Evolutionary conservation across 306 rosid genomes (phyloP).

Genomic region (Vigna radiata): DNA sequence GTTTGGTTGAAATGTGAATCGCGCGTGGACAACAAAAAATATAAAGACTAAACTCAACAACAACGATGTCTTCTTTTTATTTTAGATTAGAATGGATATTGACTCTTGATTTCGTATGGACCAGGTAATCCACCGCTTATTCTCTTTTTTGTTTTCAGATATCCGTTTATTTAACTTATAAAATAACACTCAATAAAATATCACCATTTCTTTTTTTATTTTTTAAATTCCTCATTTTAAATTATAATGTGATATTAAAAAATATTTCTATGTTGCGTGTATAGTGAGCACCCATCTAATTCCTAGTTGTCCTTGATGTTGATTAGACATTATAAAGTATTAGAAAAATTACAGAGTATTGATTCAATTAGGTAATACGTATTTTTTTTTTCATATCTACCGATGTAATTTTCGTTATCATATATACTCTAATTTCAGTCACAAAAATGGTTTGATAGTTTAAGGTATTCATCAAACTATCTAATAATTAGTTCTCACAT

Average conservation of each 20-base stretch:
- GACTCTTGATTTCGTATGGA: slow-evolving; percentile 23
- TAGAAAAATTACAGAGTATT: no score
- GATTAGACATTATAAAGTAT: no score
- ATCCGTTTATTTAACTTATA: no score
- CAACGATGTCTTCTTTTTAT: not conserved
- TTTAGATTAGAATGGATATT: not conserved
- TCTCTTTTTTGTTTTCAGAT: not conserved
- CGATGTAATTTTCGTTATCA: no score
- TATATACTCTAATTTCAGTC: no score
- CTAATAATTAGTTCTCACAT: no score
- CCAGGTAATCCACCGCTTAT: not conserved
- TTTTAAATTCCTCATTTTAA: not conserved
- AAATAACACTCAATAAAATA: no score
- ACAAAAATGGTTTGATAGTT: no score
- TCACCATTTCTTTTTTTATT: no score
- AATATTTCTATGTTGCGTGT: not conserved
- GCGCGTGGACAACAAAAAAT: slow-evolving; percentile 15
- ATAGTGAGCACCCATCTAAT: not conserved
- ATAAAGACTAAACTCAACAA: not conserved
- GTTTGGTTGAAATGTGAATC: slow-evolving; percentile 29
- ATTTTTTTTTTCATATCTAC: no score
- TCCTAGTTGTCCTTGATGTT: not conserved
- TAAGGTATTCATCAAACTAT: no score
- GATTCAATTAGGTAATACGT: no score
- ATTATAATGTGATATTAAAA: not conserved